A percentile compares a stretch with the other conserved stretches of the same genome.
phyloP scores from a whole-genome alignment of 2,329 filamentous ascomycete species.

The Geosmithia morbida region DNA sequence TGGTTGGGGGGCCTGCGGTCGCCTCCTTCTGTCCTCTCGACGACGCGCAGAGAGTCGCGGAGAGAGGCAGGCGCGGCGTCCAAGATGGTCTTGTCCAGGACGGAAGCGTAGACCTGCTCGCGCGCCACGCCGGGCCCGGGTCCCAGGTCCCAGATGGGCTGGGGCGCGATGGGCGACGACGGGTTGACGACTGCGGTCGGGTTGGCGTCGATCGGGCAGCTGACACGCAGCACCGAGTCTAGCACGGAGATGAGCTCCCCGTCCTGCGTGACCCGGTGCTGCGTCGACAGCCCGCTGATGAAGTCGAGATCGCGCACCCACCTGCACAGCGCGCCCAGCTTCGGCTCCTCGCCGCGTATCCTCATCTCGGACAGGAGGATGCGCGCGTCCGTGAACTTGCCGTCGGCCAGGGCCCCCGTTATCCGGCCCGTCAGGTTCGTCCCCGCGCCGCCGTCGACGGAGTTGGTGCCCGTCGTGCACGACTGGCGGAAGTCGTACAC shows the following conservation, averaged over 20 bases:
- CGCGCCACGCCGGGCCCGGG: slow-evolving; percentile 12
- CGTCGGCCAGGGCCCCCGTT: slow-evolving; percentile 50
- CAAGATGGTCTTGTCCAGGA: slow-evolving; percentile 43
- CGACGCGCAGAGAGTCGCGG: slow-evolving; percentile 32
- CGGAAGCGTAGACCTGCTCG: slow-evolving; percentile 36
- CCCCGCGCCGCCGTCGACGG: slow-evolving; percentile 18
- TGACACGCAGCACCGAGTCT: slow-evolving; percentile 49
- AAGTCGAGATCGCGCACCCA: slow-evolving; percentile 62
- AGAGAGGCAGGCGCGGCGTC: slow-evolving; percentile 19
- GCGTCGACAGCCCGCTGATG: slow-evolving; percentile 48
- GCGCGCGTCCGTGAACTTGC: slow-evolving; percentile 48
- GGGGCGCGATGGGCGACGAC: slow-evolving; percentile 36
- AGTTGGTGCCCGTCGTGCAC: slow-evolving; percentile 44
- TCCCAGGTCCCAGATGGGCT: slow-evolving; percentile 46
- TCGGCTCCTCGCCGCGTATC: slow-evolving; percentile 49
- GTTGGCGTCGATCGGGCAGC: slow-evolving; percentile 42
- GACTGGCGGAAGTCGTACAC: slow-evolving; percentile 57
- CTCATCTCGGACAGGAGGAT: slow-evolving; percentile 57
- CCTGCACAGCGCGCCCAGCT: slow-evolving; percentile 53
- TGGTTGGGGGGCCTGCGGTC: slow-evolving; percentile 54
- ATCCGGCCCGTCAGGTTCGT: slow-evolving; percentile 53
- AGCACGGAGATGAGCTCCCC: slow-evolving; percentile 43
- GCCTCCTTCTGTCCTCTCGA: slow-evolving; percentile 46
- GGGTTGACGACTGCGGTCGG: slow-evolving; percentile 9
- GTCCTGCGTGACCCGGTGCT: slow-evolving; percentile 25